Base-by-base conservation (phyloP, 2,329 filamentous ascomycete genomes). In the Colletotrichum sp. region DNA sequence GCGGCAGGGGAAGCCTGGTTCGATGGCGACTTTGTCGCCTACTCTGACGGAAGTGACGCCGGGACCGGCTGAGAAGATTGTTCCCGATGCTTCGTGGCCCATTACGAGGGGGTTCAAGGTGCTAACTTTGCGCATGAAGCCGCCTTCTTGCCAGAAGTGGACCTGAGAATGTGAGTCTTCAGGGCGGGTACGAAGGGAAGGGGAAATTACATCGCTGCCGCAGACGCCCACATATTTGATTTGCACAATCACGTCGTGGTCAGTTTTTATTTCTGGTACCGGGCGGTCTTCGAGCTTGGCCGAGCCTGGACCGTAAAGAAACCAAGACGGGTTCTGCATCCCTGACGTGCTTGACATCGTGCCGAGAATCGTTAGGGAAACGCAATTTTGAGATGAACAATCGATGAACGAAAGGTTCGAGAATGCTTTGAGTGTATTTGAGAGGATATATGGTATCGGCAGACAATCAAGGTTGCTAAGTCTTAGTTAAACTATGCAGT, bases 1-100 rank as follows among this genome's bases (percentile, higher is more conserved):
- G 48, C 93, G 91, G 85, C 95, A 97, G 2, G 95, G 94, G 55
- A 94, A 88, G 26, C 95, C 95, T 21, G 96, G 95, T 86, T 97
- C 95, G 32, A 97, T 86, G 12, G 95, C 94, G 16, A 97, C 92
- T 78, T 93, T 92, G 85, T 97, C 95, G 74, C 95, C 95, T 4
- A 88, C 80, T 76, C 90, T 85, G 71, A 96, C 88, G 32, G 82
- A 84, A 28, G 85, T 90, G 4, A 94, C 91, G 4, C 85, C 85
- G 2, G 88, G 81, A 6, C 94, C 94, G 30, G 94, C 85, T 14
- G 88, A 88, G 66, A 92, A 90, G 34, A 97, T 89, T 10, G 93
- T 91, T 68, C 94, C 95, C 4, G 94, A 89, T 21, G 94, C 76
- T 36, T 79, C 77, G 59, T 79, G 78, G 75, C 92, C 92, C 77